A percentile compares a stretch with the other conserved stretches of the same genome.
phyloP scores from a whole-genome alignment of 805 yeast species.

The Barnettozyma salicaria region DNA sequence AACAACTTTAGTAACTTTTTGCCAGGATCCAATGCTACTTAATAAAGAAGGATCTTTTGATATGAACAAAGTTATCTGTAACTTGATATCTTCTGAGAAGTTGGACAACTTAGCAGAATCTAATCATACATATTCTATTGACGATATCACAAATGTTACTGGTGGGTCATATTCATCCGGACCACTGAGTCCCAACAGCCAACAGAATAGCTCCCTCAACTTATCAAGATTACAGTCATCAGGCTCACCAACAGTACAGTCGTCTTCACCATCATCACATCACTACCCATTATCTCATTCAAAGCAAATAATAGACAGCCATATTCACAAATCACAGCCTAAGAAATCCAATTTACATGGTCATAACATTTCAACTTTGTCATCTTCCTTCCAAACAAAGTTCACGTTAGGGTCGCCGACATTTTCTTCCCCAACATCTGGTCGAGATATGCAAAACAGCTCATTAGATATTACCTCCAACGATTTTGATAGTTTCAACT shows the following conservation, averaged over 20 bases:
- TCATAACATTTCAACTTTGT: conserved; percentile 3
- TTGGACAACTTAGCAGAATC: conserved; percentile 24
- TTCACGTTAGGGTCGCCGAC: conserved; percentile 12
- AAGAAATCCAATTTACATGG: conserved; percentile 3
- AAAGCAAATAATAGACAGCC: conserved; percentile 16
- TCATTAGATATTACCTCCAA: conserved; percentile 11
- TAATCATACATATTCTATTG: conserved; percentile 16
- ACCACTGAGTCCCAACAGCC: neutral
- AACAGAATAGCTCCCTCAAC: neutral
- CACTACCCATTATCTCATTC: conserved; percentile 14
- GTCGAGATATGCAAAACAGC: conserved; percentile 1
- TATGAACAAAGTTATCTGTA: conserved; percentile 23
- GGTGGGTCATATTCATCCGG: conserved; percentile 2
- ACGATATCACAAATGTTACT: conserved; percentile 23
- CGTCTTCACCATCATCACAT: conserved; percentile 1
- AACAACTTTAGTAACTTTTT: conserved; percentile 14
- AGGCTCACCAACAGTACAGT: neutral
- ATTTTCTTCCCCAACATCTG: conserved; percentile 7
- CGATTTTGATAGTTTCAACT: neutral
- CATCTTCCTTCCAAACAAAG: conserved; percentile 16
- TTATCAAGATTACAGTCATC: neutral
- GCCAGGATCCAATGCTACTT: conserved; percentile 15
- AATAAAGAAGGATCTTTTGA: conserved; percentile 23
- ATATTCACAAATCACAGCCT: conserved; percentile 18
- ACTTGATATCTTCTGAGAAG: conserved; percentile 20